Percentiles rank a stretch among this genome's conserved stretches.
Evolutionary conservation across 371 early-diverging fungal species (phyloP).

Genomic region (Mortierella sp.): DNA sequence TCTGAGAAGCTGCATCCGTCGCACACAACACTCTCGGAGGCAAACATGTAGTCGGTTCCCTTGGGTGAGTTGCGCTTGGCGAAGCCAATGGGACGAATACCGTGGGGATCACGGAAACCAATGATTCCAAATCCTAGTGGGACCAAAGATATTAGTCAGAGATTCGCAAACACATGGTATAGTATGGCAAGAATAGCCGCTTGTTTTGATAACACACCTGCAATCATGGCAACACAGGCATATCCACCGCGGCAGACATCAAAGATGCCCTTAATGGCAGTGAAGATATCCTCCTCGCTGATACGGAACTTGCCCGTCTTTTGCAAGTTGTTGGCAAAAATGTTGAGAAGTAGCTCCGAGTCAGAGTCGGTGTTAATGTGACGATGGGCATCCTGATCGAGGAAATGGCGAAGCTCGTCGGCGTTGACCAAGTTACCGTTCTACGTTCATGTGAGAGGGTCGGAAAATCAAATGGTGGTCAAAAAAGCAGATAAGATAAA

Average conservation of each 20-base stretch:
- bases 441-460: constrained; percentile 56
- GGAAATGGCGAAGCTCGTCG: constrained; percentile 82
- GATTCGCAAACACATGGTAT: not conserved
- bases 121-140: constrained; percentile 81
- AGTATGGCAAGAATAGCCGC: not conserved
- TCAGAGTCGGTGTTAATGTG: constrained; percentile 99
- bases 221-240: constrained; percentile 96
- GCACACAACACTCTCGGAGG: constrained; percentile 95
- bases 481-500: not conserved
- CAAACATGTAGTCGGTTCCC: constrained; percentile 94
- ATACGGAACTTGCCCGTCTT: constrained; percentile 95
- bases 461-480: constrained; percentile 4
- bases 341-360: constrained; percentile 96
- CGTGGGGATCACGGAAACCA: constrained; percentile 95
- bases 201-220: constrained; percentile 65
- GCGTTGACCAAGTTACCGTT: constrained; percentile 98
- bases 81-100: constrained; percentile 94
- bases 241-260: constrained; percentile 91
- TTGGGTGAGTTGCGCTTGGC: constrained; percentile 78
- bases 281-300: constrained; percentile 97
- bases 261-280: constrained; percentile 88
- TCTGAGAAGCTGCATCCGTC: constrained; percentile 92
- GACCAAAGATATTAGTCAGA: constrained; percentile 2
- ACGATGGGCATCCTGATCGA: constrained; percentile 95
- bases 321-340: constrained; percentile 93